Evolutionary conservation across 2,329 filamentous ascomycete species (phyloP).

Genomic region (Stagonosporopsis cucurbitacearum): DNA sequence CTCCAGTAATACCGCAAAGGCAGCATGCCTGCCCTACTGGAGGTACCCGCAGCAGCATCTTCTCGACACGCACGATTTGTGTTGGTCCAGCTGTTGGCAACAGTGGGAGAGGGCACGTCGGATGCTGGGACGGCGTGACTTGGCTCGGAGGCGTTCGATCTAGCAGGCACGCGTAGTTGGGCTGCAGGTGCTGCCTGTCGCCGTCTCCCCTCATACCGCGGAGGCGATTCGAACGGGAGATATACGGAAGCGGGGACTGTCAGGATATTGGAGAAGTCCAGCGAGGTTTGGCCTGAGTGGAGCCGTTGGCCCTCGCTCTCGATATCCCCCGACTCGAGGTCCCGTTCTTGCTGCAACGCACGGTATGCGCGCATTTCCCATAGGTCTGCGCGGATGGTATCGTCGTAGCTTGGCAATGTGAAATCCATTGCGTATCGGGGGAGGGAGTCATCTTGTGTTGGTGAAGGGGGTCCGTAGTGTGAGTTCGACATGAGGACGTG

Average conservation of each 20-base stretch:
- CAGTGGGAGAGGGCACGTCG: background rate
- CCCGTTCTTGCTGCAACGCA: background rate
- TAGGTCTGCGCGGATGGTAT: background rate
- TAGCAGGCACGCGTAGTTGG: background rate
- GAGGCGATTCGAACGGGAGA: background rate
- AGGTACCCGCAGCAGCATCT: background rate
- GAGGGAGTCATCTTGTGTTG: background rate
- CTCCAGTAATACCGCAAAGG: background rate
- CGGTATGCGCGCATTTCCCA: no score
- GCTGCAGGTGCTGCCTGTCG: background rate
- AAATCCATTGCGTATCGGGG: background rate
- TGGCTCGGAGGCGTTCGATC: background rate
- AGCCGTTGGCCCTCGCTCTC: background rate
- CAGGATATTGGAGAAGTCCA: background rate
- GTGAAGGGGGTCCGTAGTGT: background rate
- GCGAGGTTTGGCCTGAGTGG: background rate
- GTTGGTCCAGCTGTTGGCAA: background rate
- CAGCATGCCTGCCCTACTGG: background rate
- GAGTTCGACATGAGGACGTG: background rate
- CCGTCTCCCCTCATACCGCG: background rate
- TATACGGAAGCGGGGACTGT: background rate
- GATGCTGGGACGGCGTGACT: background rate
- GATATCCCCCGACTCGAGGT: background rate
- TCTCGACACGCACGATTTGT: background rate
- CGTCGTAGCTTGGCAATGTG: background rate